Conservation (phyloP, 192 early-diverging fungal genomes). For the Chytriomyces sp. region DNA sequence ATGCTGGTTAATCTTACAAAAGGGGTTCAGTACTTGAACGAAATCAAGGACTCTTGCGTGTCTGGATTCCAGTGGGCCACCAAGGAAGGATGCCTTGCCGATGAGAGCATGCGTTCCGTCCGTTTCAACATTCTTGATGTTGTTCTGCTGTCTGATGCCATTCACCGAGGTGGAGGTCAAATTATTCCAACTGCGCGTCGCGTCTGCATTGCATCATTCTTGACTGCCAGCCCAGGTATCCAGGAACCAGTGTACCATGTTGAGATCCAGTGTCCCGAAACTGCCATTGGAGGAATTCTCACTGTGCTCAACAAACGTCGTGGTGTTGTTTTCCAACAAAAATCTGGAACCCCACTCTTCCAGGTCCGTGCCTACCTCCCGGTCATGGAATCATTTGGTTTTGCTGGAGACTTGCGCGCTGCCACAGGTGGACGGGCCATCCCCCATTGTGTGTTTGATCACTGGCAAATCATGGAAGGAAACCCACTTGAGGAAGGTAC, state of each 20-base stretch:
- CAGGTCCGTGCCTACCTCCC: conserved; percentile 95
- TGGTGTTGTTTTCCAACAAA: conserved; percentile 88
- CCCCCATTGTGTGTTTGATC: conserved; percentile 96
- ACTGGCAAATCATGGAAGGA: conserved; percentile 93
- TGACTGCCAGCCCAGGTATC: conserved; percentile 83
- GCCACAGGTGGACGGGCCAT: conserved; percentile 98
- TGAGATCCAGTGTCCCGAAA: conserved; percentile 94
- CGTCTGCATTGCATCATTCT: conserved; percentile 85
- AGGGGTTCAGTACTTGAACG: conserved; percentile 96
- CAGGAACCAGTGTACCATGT: conserved; percentile 96
- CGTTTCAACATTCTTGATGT: conserved; percentile 99
- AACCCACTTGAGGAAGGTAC: conserved; percentile 66
- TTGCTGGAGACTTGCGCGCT: conserved; percentile 91
- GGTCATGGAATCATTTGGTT: conserved; percentile 97
- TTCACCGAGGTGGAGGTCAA: conserved; percentile 98
- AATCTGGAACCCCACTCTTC: conserved; percentile 88
- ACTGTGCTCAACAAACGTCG: conserved; percentile 93
- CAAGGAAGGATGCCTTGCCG: conserved; percentile 86
- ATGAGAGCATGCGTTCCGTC: conserved; percentile 94
- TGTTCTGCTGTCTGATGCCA: conserved; percentile 94
- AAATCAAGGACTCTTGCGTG: conserved; percentile 98
- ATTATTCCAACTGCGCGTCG: conserved; percentile 94
- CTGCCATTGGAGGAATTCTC: conserved; percentile 96
- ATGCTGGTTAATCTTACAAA: conserved; percentile 91
- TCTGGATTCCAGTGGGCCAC: conserved; percentile 92